Conservation (phyloP, 192 early-diverging fungal species). For the Coemansia sp. region DNA sequence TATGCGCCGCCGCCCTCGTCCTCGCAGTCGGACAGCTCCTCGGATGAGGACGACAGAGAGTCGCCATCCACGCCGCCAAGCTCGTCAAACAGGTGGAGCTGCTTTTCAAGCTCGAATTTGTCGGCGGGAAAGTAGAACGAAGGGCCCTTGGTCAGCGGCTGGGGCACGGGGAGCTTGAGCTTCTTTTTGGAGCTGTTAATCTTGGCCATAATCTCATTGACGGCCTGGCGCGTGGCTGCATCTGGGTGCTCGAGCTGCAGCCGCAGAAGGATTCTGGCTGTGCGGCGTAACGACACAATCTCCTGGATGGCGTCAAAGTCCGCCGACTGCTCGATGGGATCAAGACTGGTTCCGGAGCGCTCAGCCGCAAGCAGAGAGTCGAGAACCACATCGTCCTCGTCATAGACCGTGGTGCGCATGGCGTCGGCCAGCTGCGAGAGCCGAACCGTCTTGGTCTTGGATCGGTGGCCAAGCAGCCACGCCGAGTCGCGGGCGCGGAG, state of each 20-base stretch:
- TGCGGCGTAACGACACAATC: slow-evolving; percentile 30
- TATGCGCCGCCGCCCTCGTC: slow-evolving; percentile 9
- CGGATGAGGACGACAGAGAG: slow-evolving; percentile 36
- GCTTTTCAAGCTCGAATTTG: slow-evolving; percentile 20
- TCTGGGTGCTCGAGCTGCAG: slow-evolving; percentile 40
- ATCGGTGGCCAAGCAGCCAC: slow-evolving; percentile 39
- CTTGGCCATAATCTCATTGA: slow-evolving; percentile 28
- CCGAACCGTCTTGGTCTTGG: slow-evolving; percentile 14
- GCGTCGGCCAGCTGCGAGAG: slow-evolving; percentile 35
- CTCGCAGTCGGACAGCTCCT: slow-evolving; percentile 36
- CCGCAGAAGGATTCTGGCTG: slow-evolving; percentile 36
- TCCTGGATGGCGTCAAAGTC: slow-evolving; percentile 51
- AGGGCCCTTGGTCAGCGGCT: slow-evolving; percentile 30
- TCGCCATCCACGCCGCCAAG: slow-evolving; percentile 23
- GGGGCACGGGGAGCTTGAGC: slow-evolving; percentile 33
- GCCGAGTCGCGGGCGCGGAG: slow-evolving; percentile 39
- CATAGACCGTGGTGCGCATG: slow-evolving; percentile 30
- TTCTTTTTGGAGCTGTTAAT: slow-evolving; percentile 39
- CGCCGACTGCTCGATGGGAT: slow-evolving; percentile 22
- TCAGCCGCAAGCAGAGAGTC: slow-evolving; percentile 24
- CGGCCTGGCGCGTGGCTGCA: slow-evolving; percentile 26
- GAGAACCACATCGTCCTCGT: slow-evolving; percentile 42
- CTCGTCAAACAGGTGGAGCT: slow-evolving; percentile 10
- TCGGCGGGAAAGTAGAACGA: slow-evolving; percentile 42
- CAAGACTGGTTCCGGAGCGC: slow-evolving; percentile 8